Base-by-base conservation (phyloP, 2,329 filamentous ascomycete species). In the Hirsutella minnesotensis region DNA sequence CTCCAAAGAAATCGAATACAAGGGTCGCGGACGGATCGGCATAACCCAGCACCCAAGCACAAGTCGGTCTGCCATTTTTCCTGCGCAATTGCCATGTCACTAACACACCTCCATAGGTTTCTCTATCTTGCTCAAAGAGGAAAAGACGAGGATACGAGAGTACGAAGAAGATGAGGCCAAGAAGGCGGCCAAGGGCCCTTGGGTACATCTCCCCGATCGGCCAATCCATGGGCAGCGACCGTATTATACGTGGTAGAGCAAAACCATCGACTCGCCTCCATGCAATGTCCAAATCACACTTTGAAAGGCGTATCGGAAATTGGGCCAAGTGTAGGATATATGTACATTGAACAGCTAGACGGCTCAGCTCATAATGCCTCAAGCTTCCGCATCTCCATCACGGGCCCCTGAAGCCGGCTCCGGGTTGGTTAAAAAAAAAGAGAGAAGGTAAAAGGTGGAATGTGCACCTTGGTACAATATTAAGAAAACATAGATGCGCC, bases 141-240 rank as follows among this genome's bases (percentile, higher is more conserved):
- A 96, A 62, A 84, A 83, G 62, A 95, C 92, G 5, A 74, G 88
- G 43, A 80, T 95, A 55, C 77, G 92, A 47, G 75, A 88, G 58
- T 77, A 83, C 56, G 72, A 86, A 44, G 88, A 95, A 56, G 78
- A 81, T 45, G 73, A 86, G 58, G 79, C 79, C 52, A 90, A 86
- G 69, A 74, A 83, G 60, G 71, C 75, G 43, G 80, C 80, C 56
- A 75, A 80, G 47, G 85, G 86, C 49, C 79, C 90, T 15, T 95
- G 90, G 90, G 76, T 84, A 12, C 86, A 89, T 54, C 68, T 96
- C 42, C 90, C 90, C 8, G 86, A 95, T 62, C 79, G 89, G 47
- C 85, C 83, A 7, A 73, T 98, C 43, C 81, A 82, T 47, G 81
- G 81, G 30, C 89, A 95, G 68, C 77, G 85, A 53, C 90, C 87